A percentile compares a stretch with the other conserved stretches of the same genome.
Conservation (phyloP, 2,329 filamentous ascomycete species). For the Fusarium dlaminii region DNA sequence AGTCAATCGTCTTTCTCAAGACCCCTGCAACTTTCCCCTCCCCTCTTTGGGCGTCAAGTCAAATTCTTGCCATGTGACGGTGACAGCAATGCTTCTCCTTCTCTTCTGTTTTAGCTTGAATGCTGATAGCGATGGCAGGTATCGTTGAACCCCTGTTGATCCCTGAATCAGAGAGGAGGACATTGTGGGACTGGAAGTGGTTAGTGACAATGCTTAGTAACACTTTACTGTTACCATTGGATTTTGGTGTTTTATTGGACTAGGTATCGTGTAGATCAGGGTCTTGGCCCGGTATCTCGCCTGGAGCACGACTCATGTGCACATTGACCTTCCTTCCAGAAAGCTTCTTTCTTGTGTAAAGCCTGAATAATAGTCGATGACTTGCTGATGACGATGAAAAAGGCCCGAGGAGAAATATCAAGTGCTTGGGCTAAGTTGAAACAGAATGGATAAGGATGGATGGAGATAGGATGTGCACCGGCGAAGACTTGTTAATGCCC, state of each 20-base stretch:
- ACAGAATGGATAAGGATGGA: conserved; percentile 26
- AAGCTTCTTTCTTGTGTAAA: conserved; percentile 1
- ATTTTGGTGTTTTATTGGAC: not conserved
- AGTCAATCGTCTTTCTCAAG: conserved; percentile 10
- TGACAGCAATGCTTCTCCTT: not conserved
- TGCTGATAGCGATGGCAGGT: not conserved
- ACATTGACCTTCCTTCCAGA: conserved; percentile 4
- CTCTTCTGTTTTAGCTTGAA: not conserved
- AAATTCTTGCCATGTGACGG: conserved; percentile 20
- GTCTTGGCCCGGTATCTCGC: conserved; percentile 11
- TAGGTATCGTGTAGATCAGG: conserved; percentile 6
- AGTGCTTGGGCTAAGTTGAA: conserved; percentile 41
- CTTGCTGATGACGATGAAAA: not conserved
- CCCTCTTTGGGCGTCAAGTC: conserved; percentile 26
- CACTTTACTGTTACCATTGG: not conserved
- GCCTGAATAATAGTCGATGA: not conserved
- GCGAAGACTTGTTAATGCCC: conserved; percentile 23
- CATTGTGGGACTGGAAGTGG: conserved; percentile 11
- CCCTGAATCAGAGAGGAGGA: conserved; percentile 24
- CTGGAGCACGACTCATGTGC: conserved; percentile 12
- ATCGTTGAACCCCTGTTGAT: conserved; percentile 28
- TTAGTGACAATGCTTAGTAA: conserved; percentile 24
- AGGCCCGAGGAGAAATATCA: not conserved
- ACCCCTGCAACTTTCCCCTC: not conserved
- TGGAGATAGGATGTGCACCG: conserved; percentile 4